Conservation (phyloP, 495 filamentous ascomycete genomes). For the Peziza echinospora region DNA sequence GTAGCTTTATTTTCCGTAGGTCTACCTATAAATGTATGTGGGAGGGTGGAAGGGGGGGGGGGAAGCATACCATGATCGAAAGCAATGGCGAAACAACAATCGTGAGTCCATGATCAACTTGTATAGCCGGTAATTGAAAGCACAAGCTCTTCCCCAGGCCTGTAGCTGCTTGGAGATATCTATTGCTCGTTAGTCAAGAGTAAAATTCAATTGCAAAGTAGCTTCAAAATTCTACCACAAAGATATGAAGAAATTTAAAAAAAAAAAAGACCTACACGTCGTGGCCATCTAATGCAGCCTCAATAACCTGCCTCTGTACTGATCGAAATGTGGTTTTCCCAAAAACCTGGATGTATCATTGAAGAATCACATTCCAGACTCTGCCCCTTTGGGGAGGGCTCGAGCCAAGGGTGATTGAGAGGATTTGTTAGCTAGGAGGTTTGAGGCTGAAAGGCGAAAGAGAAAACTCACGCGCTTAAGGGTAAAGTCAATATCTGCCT, state of each 20-base stretch:
- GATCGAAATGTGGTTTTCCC: conserved; percentile 33
- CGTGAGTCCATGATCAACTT: conserved; percentile 40
- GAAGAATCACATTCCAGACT: too few species aligned
- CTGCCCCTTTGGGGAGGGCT: too few species aligned
- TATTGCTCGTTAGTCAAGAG: too few species aligned
- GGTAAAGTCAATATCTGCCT: conserved; percentile 58
- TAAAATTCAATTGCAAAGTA: too few species aligned
- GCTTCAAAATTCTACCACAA: neutral
- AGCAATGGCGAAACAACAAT: conserved; percentile 80
- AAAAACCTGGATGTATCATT: conserved; percentile 2
- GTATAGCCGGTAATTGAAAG: conserved; percentile 78
- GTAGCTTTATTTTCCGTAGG: too few species aligned
- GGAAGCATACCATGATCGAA: conserved; percentile 63
- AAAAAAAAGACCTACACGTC: conserved; percentile 81
- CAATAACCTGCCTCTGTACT: conserved; percentile 69
- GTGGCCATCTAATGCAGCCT: conserved; percentile 52
- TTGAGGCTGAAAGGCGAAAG: neutral
- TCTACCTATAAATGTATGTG: neutral
- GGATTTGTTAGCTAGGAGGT: too few species aligned
- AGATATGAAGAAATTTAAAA: neutral
- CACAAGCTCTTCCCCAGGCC: conserved; percentile 64
- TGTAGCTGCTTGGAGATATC: neutral
- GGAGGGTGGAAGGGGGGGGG: neutral
- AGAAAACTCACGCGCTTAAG: conserved; percentile 56
- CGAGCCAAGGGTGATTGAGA: too few species aligned